Evolutionary conservation across 768 basidiomycete species (phyloP), one percentile per base, ranked within the genome.

Genomic region (Fomitopsis pulvina): DNA sequence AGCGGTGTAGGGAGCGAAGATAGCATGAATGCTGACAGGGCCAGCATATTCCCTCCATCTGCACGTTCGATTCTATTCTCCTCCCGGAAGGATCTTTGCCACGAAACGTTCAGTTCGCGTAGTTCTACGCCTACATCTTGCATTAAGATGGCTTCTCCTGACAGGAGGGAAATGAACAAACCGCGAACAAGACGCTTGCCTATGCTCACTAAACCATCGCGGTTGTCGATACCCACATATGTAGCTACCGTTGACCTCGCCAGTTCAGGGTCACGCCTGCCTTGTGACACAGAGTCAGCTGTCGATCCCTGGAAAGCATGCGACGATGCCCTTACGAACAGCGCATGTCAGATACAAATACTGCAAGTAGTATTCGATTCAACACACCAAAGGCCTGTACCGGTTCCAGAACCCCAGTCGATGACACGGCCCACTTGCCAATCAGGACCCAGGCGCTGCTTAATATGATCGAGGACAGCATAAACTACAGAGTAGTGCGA

Each of bases 351-450:
- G 53, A 40, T 30, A 52, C 21, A 25, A 9, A 20, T 4, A 27
- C 7, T 12, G 20, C 57, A 47, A 42, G 25, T 26, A 26, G 18
- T 46, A 39, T 25, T 45, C 46, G 16, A 43, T 37, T 50, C 22
- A 14, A 34, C 14, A 27, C 59, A 92, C 92, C 92, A 94, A 25
- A 93, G 73, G 1, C 83, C 90, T 58, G 84, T 87, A 10, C 90
- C 92, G 0, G 84, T 81, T 8, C 81, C 91, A 47, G 84, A 75
- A 10, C 92, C 92, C 84, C 87, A 94, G 58, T 95, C 92, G 37
- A 92, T 70, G 10, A 95, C 70, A 28, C 70, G 75, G 24, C 81
- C 69, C 47, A 80, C 70, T 27, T 67, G 66, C 80, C 77, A 87
- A n/a, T 72, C 71, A 6, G 72, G 63, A n/a, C 78, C 83, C 30